Conservation (phyloP, 352 stramenopile species). For the Globisporangium nagaii region DNA sequence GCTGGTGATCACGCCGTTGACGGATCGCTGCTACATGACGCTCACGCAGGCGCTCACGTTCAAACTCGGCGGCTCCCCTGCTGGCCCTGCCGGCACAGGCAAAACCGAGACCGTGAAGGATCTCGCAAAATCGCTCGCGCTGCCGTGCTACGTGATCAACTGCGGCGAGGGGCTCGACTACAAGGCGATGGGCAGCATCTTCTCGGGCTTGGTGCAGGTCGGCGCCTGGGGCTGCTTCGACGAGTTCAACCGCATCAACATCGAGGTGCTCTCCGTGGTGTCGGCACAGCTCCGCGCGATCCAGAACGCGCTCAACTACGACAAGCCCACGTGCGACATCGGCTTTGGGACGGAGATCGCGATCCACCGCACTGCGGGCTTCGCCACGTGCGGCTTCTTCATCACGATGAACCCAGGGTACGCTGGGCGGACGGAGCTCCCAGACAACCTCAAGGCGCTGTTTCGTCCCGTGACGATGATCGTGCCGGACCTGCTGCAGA, state of each 20-base stretch:
- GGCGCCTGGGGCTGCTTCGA: conserved; percentile 85
- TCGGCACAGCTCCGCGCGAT: conserved; percentile 88
- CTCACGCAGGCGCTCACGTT: conserved; percentile 91
- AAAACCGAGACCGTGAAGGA: conserved; percentile 95
- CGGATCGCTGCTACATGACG: conserved; percentile 93
- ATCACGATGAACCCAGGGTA: conserved; percentile 96
- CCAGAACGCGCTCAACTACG: conserved; percentile 91
- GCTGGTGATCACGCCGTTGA: conserved; percentile 91
- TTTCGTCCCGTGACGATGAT: conserved; percentile 94
- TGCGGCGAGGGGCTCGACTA: conserved; percentile 91
- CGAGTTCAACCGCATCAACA: conserved; percentile 88
- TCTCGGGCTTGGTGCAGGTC: conserved; percentile 86
- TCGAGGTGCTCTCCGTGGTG: conserved; percentile 83
- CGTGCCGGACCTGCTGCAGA: conserved; percentile 88
- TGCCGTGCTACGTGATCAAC: conserved; percentile 92
- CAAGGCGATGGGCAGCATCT: conserved; percentile 89
- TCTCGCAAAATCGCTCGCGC: conserved; percentile 86
- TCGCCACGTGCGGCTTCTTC: conserved; percentile 93
- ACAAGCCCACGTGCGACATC: conserved; percentile 89
- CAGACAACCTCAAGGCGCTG: conserved; percentile 91
- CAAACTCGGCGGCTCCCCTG: conserved; percentile 87
- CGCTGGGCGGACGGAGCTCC: conserved; percentile 87
- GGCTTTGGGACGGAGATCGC: conserved; percentile 88
- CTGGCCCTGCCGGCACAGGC: conserved; percentile 86
- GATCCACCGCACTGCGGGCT: conserved; percentile 89